These are phyloP conservation scores for Aquanectria penicillioides DNA, from an alignment of 2,329 filamentous ascomycete genomes.

Conservation along the genomic window DNA sequence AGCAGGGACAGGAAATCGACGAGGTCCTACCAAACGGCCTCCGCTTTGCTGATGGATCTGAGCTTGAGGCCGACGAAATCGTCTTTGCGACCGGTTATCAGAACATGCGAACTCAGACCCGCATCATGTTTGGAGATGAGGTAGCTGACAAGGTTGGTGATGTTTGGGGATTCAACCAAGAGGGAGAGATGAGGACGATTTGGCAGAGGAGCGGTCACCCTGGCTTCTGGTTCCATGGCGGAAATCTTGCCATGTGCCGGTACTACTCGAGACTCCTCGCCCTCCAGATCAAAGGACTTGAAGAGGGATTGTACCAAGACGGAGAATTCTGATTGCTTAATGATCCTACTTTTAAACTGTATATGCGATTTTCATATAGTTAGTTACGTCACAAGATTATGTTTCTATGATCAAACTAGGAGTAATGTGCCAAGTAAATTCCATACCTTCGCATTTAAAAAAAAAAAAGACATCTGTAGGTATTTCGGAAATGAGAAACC, in stretches of 20 bases:
- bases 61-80: conserved; percentile 70
- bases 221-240: conserved; percentile 74
- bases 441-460: too few relatives aligned
- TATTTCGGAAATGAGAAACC: too few relatives aligned
- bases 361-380: too few relatives aligned
- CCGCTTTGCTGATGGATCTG: conserved; percentile 62
- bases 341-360: too few relatives aligned
- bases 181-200: conserved; percentile 65
- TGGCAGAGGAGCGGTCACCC: conserved; percentile 71
- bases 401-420: too few relatives aligned
- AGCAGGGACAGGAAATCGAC: conserved; percentile 65
- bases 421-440: too few relatives aligned
- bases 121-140: conserved; percentile 69
- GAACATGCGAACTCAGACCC: conserved; percentile 73
- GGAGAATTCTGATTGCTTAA: conserved; percentile 41
- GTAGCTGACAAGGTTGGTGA: conserved; percentile 67
- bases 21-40: conserved; percentile 58
- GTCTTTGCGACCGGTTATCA: conserved; percentile 73
- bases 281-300: conserved; percentile 60
- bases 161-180: conserved; percentile 70
- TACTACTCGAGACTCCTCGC: conserved; percentile 67
- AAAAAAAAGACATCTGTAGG: too few relatives aligned
- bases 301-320: conserved; percentile 49
- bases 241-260: conserved; percentile 70
- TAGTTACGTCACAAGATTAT: too few relatives aligned